Evolutionary conservation across 768 basidiomycete genomes (phyloP), one percentile per base, ranked within the genome.

Genomic region (Mycena galopus): DNA sequence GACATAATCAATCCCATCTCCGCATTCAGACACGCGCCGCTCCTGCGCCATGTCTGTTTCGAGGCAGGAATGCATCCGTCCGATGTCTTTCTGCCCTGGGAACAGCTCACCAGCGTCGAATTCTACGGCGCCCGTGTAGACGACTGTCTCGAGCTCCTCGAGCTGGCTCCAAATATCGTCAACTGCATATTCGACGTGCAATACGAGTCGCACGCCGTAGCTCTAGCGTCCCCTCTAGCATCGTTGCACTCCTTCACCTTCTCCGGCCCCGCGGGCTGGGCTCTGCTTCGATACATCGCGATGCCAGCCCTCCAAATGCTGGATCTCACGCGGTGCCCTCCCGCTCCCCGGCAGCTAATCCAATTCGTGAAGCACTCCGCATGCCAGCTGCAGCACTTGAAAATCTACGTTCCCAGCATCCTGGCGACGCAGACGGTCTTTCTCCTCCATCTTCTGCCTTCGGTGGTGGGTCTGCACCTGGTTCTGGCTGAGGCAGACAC

Each of bases 1-100:
- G 39, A 72, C 11, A 72, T 67, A 29, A 63, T 72, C 55, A 37
- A 72, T 19, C 65, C 71, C 42, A 72, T 72, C 42, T 53, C 71
- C 30, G 65, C 60, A 2, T 72, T 72, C 9, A 14, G 16, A 16
- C 32, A 72, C 29, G 50, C 71, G 12, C 71, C 71, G 19, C 2
- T 61, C n/a, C 29, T 71, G 30, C 50, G 35, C 12, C 65, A 65
- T 21, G 47, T 66, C 16, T 65, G 57, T n/a, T 57, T 66, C 16
- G 64, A 71, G 32, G 70, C 42, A 0, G 70, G 64, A 19, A 71
- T 71, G 44, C 44, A 44, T 32, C 44, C 69, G 9, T 60, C 69
- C 2, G 69, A 71, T 30, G 21, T 71, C 58, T 12, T 56, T 42
- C 65, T 66, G 47, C 65, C 70, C 17, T 71, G 65, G 64, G 39